Base-by-base conservation (phyloP, 2,329 filamentous ascomycete genomes). In the Fonsecaea monophora region DNA sequence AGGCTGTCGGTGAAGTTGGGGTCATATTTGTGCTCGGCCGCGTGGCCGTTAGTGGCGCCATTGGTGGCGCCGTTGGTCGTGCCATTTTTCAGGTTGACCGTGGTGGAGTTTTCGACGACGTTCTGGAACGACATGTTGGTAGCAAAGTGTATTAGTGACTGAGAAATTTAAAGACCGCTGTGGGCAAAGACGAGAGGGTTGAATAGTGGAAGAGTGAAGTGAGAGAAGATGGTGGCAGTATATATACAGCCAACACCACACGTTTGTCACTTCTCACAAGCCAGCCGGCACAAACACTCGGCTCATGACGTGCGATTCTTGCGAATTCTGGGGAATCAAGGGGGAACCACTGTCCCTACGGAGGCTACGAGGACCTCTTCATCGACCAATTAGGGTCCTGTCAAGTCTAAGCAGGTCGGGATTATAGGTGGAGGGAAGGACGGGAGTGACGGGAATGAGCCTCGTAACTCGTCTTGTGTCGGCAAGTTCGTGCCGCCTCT, bases 1-100 rank as follows among this genome's bases (percentile, higher is more conserved):
- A 92, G 90, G 77, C 88, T 85, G 73, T 88, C 80, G 63, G 91
- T 93, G 82, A 94, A 93, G 80, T 85, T 86, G 73, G 91, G 91
- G 78, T 94, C 91, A 81, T 91, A 92, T 72, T 80, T 78, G 74
- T 64, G 53, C 13, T 3, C 15, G 4, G 61, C 1, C 6, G 60
- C 5, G 56, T 57, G 34, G 12, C 48, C 55, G 30, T 64, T 64
- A 37, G 42, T 54, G 15, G 37, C 21, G 25, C 48, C 60, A 30
- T 64, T 64, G 37, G 42, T 54, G 15, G 37, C 21, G 25, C 48
- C 60, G 35, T 64, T 64, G 25, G 25, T 25, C 25, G 25, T 25
- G 25, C 25, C 25, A 25, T 25, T 25, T 25, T 42, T 42, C 3
- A 50, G 30, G 30, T 60, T 60, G 38, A 7, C 30, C 9, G 55